These are phyloP conservation scores for Fusarium praegraminearum DNA, from an alignment of 2,329 filamentous ascomycete genomes.

Conservation along the genomic window DNA sequence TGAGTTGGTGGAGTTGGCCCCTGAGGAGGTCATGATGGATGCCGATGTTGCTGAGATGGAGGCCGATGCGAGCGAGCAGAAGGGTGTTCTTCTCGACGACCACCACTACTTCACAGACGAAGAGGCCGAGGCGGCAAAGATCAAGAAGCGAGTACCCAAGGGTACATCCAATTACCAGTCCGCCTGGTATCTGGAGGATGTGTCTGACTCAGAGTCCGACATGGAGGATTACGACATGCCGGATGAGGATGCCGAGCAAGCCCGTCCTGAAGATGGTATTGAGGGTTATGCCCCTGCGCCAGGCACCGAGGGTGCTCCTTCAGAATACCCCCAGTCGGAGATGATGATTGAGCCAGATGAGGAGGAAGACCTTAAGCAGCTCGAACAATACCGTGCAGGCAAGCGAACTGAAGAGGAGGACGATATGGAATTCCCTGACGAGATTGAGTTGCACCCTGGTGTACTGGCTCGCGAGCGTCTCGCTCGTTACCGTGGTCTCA, in stretches of 20 bases:
- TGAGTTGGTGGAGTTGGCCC: conserved; percentile 83
- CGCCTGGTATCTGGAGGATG: conserved; percentile 88
- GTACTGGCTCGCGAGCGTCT: conserved; percentile 88
- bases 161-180: conserved; percentile 95
- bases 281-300: conserved; percentile 75
- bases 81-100: conserved; percentile 93
- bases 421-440: conserved; percentile 95
- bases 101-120: conserved; percentile 98
- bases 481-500: conserved; percentile 88
- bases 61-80: conserved; percentile 65
- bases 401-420: conserved; percentile 86
- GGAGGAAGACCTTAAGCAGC: conserved; percentile 79
- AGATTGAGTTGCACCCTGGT: conserved; percentile 92
- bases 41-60: conserved; percentile 62
- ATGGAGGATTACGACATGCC: conserved; percentile 74
- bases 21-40: conserved; percentile 84
- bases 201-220: conserved; percentile 88
- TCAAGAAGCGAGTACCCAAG: conserved; percentile 82
- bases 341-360: conserved; percentile 90
- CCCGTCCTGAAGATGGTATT: conserved; percentile 84
- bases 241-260: conserved; percentile 67
- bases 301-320: conserved; percentile 81
- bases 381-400: conserved; percentile 83
- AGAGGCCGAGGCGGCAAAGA: conserved; percentile 60
- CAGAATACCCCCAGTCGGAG: conserved; percentile 94